A percentile compares a stretch with the other conserved stretches of the same genome.
phyloP scores from a whole-genome alignment of 768 basidiomycete species.

The Gloeophyllum trabeum region DNA sequence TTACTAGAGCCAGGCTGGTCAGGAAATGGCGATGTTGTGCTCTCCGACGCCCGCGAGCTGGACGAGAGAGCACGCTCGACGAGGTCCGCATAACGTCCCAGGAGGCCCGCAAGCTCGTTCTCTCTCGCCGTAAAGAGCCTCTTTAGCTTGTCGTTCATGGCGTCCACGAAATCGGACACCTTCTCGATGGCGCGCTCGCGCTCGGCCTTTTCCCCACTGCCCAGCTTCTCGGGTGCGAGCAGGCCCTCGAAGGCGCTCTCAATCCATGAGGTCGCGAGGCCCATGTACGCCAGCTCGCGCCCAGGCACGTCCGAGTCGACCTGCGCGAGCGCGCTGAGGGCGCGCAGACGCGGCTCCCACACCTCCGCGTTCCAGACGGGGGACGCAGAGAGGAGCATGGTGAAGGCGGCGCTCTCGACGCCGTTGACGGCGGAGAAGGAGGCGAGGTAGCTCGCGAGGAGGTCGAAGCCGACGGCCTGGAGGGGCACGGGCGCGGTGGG shows the following conservation, averaged over 20 bases:
- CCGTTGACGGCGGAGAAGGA: slow-evolving; percentile 34
- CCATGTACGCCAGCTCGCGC: slow-evolving; percentile 46
- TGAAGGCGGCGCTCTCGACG: slow-evolving; percentile 50
- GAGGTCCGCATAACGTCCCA: slow-evolving; percentile 48
- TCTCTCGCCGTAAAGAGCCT: slow-evolving; percentile 50
- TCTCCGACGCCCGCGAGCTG: slow-evolving; percentile 7
- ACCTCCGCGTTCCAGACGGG: slow-evolving; percentile 52
- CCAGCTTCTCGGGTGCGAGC: slow-evolving; percentile 18
- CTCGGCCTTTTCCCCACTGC: slow-evolving; percentile 37
- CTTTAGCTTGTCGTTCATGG: slow-evolving; percentile 37
- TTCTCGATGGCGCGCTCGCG: slow-evolving; percentile 54
- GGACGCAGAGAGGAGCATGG: slow-evolving; percentile 45
- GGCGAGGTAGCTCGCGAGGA: slow-evolving; percentile 60
- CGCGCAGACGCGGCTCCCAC: slow-evolving; percentile 62
- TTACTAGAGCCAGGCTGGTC: slow-evolving; percentile 14
- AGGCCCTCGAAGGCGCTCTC: slow-evolving; percentile 47
- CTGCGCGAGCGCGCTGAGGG: slow-evolving; percentile 51
- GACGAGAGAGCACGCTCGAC: slow-evolving; percentile 39
- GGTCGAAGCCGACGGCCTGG: slow-evolving; percentile 62
- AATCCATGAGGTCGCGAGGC: slow-evolving; percentile 55
- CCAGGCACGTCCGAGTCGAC: slow-evolving; percentile 51
- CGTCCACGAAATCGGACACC: slow-evolving; percentile 45
- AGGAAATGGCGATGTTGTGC: slow-evolving; percentile 18
- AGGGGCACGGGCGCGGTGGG: slow-evolving; percentile 39
- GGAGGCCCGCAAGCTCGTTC: slow-evolving; percentile 41